Conservation (phyloP, 1,284 basidiomycete species). For the Ustilago shanxiensis region DNA sequence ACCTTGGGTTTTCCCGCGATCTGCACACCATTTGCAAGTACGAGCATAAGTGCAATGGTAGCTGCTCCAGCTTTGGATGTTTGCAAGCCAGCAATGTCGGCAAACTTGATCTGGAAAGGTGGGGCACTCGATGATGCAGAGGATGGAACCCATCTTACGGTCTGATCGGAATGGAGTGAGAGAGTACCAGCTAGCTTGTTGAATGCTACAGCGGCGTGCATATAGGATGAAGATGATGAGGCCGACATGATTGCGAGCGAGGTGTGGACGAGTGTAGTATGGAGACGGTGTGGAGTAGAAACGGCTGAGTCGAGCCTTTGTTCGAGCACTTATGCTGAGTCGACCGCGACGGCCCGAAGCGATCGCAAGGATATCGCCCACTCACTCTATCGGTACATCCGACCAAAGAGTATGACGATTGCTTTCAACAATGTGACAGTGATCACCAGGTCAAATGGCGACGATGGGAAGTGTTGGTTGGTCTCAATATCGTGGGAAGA, state of each 20-base stretch:
- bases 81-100: constrained; percentile 54
- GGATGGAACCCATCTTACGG: constrained; percentile 53
- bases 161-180: constrained; percentile 29
- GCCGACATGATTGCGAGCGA: constrained; percentile 26
- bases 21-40: constrained; percentile 42
- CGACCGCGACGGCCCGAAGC: not conserved
- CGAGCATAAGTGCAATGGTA: constrained; percentile 58
- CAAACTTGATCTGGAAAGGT: constrained; percentile 39
- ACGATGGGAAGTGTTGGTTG: not conserved
- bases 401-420: not conserved
- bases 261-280: constrained; percentile 15
- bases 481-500: not conserved
- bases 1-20: constrained; percentile 49
- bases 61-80: constrained; percentile 60
- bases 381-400: not conserved
- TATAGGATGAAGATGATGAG: constrained; percentile 39
- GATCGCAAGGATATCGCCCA: not conserved
- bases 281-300: not conserved
- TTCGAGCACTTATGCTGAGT: not conserved
- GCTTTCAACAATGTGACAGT: not conserved
- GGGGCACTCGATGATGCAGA: constrained; percentile 40
- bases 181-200: constrained; percentile 59
- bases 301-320: not conserved
- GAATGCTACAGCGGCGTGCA: constrained; percentile 56
- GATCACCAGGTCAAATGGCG: not conserved